Percentiles rank a stretch among this genome's conserved stretches.
Conservation (phyloP, 108 stramenopile genomes). For the Schizochytrium sp. region DNA sequence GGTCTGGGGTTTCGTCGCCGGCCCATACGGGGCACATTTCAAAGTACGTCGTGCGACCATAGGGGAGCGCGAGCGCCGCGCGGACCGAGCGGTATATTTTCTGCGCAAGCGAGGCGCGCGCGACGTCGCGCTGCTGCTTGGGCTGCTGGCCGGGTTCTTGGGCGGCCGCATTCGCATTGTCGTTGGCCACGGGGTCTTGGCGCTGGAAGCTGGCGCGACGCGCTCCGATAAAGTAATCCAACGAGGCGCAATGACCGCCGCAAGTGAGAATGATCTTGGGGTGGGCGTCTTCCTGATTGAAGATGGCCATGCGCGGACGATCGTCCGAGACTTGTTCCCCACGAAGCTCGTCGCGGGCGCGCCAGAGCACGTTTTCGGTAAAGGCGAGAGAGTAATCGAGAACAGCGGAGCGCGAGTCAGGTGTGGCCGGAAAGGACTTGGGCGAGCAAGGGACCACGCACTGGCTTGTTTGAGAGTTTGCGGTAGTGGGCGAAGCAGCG, state of each 20-base stretch:
- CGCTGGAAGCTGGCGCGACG: background rate
- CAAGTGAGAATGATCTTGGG: slow-evolving; percentile 1
- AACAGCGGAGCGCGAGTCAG: background rate
- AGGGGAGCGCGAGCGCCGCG: background rate
- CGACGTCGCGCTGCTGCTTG: background rate
- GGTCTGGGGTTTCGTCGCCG: background rate
- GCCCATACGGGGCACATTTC: slow-evolving; percentile 14
- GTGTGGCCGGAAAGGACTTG: background rate
- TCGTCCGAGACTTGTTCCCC: background rate
- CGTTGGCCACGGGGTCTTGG: background rate
- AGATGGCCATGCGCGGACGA: slow-evolving; percentile 15
- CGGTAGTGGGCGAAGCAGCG: background rate
- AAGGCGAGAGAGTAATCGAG: background rate
- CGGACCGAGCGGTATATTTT: background rate
- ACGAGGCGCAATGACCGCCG: background rate
- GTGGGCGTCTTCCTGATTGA: background rate
- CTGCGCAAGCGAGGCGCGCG: background rate
- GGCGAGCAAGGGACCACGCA: background rate
- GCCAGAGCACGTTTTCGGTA: slow-evolving; percentile 16
- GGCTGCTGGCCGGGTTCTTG: background rate
- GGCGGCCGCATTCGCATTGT: background rate
- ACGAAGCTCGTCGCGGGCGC: slow-evolving; percentile 4
- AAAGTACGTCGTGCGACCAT: background rate
- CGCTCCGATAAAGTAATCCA: background rate
- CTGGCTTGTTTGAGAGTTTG: background rate